phyloP scores from a whole-genome alignment of 768 basidiomycete genomes.

The Lenzites betulinus region DNA sequence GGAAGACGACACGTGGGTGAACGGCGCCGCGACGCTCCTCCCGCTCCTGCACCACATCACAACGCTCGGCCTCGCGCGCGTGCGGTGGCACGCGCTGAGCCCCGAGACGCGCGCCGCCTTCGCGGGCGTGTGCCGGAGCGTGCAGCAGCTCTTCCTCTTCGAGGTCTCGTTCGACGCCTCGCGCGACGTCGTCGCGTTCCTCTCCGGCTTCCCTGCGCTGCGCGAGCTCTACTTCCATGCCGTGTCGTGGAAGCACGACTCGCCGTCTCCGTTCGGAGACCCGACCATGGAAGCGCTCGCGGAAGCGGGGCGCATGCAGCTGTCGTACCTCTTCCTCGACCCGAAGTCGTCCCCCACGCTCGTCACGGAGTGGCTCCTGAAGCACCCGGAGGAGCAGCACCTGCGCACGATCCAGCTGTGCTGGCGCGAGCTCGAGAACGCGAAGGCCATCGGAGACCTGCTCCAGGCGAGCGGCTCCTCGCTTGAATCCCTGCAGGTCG shows the following conservation, averaged over 20 bases:
- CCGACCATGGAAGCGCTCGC: background rate
- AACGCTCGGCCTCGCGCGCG: conserved; percentile 28
- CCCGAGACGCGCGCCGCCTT: conserved; percentile 27
- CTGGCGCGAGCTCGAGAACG: conserved; percentile 32
- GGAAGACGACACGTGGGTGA: conserved; percentile 29
- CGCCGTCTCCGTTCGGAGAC: conserved; percentile 18
- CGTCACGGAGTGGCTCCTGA: conserved; percentile 32
- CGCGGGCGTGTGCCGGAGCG: conserved; percentile 17
- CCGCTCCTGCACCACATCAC: conserved; percentile 21
- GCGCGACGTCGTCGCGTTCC: conserved; percentile 29
- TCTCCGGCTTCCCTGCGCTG: conserved; percentile 30
- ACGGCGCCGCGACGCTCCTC: conserved; percentile 21
- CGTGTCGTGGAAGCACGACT: conserved; percentile 30
- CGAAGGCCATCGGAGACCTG: conserved; percentile 28
- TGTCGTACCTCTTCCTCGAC: conserved; percentile 32
- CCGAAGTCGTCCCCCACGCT: conserved; percentile 31
- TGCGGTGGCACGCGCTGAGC: conserved; percentile 28
- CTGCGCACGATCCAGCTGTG: conserved; percentile 33
- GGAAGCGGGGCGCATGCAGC: conserved; percentile 22
- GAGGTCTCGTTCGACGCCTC: conserved; percentile 30
- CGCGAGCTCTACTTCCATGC: conserved; percentile 32
- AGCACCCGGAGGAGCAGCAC: conserved; percentile 27
- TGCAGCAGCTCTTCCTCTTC: conserved; percentile 30
- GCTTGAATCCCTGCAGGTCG: conserved; percentile 30
- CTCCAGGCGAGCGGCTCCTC: conserved; percentile 30